Conservation (phyloP, 2,329 filamentous ascomycete species). For the Aspergillus felis region DNA sequence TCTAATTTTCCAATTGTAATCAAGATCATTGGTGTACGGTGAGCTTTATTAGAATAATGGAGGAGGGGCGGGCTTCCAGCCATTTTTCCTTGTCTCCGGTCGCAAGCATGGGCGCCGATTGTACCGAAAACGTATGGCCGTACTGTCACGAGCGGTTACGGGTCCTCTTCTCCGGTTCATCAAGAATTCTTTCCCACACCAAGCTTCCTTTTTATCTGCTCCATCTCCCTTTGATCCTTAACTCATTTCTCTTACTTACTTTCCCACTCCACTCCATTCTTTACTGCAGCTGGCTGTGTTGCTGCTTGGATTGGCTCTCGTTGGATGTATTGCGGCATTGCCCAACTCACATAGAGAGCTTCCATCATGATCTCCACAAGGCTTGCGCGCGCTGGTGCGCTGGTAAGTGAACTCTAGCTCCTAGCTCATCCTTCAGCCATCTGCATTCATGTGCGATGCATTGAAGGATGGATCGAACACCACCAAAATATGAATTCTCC, state of each 20-base stretch:
- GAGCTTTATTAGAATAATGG: not conserved
- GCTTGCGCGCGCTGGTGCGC: conserved; percentile 45
- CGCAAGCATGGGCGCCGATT: conserved; percentile 17
- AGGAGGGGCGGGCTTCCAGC: conserved; percentile 10
- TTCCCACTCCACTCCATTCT: conserved; percentile 33
- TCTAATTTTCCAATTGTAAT: not conserved
- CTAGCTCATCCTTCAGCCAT: conserved; percentile 9
- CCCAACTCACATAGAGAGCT: conserved; percentile 37
- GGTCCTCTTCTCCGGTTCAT: conserved; percentile 36
- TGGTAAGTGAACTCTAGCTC: conserved; percentile 37
- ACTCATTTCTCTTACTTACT: conserved; percentile 30
- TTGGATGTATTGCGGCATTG: conserved; percentile 38
- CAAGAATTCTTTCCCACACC: conserved; percentile 33
- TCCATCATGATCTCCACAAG: conserved; percentile 46
- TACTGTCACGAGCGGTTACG: conserved; percentile 37
- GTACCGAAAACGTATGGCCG: conserved; percentile 27
- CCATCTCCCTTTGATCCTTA: conserved; percentile 32
- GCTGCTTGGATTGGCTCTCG: conserved; percentile 27
- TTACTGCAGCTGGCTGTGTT: conserved; percentile 33
- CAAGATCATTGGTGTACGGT: not conserved
- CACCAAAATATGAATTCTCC: not conserved
- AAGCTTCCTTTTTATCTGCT: conserved; percentile 37
- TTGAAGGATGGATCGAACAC: not conserved
- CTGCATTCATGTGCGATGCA: conserved; percentile 7
- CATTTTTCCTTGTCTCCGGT: conserved; percentile 29